Evolutionary conservation across 495 filamentous ascomycete genomes (phyloP).

Genomic region (Aspergillus heteromorphus): DNA sequence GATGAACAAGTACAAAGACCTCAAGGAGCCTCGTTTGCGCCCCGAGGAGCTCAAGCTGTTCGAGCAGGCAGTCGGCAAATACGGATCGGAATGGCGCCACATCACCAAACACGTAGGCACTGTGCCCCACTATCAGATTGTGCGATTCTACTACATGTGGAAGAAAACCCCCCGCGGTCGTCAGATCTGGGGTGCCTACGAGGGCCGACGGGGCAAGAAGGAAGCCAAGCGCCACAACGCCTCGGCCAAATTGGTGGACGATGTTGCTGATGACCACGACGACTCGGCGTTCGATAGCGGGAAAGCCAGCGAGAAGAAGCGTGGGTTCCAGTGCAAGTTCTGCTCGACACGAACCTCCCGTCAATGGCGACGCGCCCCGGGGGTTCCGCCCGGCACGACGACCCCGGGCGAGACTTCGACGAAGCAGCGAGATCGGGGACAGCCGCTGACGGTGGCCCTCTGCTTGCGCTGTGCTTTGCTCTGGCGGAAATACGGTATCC

Average conservation of each 20-base stretch:
- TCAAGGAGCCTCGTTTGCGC: slow-evolving; percentile 79
- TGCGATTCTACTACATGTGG: slow-evolving; percentile 95
- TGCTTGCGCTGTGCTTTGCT: slow-evolving; percentile 85
- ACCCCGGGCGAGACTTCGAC: slow-evolving; percentile 61
- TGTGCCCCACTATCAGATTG: slow-evolving; percentile 68
- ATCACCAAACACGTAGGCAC: slow-evolving; percentile 77
- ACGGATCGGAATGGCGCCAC: slow-evolving; percentile 80
- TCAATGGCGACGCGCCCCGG: slow-evolving; percentile 89
- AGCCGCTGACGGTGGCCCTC: slow-evolving; percentile 73
- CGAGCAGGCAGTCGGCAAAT: slow-evolving; percentile 86
- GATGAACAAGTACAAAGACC: slow-evolving; percentile 63
- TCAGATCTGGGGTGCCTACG: slow-evolving; percentile 84
- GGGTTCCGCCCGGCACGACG: slow-evolving; percentile 62
- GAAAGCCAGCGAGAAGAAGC: slow-evolving; percentile 74
- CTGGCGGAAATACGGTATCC: slow-evolving; percentile 92
- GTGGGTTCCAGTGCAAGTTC: slow-evolving; percentile 91
- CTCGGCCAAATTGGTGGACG: slow-evolving; percentile 69
- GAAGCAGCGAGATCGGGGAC: slow-evolving; percentile 65
- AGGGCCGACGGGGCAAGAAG: slow-evolving; percentile 82
- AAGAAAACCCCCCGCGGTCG: slow-evolving; percentile 86
- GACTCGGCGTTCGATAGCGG: slow-evolving; percentile 94
- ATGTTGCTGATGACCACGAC: slow-evolving; percentile 87
- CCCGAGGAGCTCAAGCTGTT: slow-evolving; percentile 80
- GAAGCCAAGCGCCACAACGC: slow-evolving; percentile 59
- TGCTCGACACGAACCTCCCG: slow-evolving; percentile 72